phyloP scores from a whole-genome alignment of 495 filamentous ascomycete species.

The Penicillium cataractarum region DNA sequence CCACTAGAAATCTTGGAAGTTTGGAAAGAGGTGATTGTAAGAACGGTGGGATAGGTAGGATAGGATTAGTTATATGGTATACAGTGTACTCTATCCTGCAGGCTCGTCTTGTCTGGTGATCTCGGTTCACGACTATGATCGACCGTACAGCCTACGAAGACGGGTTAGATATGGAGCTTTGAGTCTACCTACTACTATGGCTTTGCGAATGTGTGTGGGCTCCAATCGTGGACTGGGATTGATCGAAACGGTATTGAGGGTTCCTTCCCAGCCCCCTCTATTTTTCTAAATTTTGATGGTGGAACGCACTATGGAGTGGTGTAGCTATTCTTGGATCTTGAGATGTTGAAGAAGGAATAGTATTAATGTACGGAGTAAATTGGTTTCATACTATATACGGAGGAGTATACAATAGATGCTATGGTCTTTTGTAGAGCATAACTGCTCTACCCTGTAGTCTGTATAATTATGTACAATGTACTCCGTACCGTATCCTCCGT shows the following conservation, averaged over 20 bases:
- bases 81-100: not conserved
- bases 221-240: not conserved
- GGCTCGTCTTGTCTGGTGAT: not conserved
- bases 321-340: not conserved
- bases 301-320: not conserved
- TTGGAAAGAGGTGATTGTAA: not conserved
- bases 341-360: no score
- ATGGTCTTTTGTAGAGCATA: no score
- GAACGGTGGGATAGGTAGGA: not conserved
- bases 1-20: not conserved
- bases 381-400: no score
- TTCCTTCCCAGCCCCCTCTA: slow-evolving; percentile 1
- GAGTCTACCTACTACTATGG: no score
- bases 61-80: not conserved
- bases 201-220: no score
- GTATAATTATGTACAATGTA: not conserved
- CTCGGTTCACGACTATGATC: slow-evolving; percentile 9
- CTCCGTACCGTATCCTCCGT: not conserved
- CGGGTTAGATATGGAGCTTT: not conserved
- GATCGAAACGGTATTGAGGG: not conserved
- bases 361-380: no score
- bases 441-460: not conserved
- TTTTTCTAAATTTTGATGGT: not conserved
- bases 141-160: slow-evolving; percentile 5
- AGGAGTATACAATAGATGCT: not conserved